Evolutionary conservation across 2,329 filamentous ascomycete genomes (phyloP).

Genomic region (Apiospora aurea): DNA sequence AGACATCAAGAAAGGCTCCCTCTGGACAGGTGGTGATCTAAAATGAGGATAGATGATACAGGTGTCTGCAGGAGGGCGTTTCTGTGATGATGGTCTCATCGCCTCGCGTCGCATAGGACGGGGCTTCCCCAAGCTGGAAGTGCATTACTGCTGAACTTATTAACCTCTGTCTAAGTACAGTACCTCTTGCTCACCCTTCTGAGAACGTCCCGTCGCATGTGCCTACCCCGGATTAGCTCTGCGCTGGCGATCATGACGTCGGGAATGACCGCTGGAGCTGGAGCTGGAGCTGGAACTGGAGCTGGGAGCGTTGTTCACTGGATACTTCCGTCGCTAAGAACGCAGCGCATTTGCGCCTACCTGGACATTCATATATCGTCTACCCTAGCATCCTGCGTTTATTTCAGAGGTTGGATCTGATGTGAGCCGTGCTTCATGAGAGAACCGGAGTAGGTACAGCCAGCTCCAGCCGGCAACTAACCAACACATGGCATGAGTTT

Average conservation of each 20-base stretch:
- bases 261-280: background rate
- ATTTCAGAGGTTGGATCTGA: background rate
- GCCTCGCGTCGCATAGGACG: background rate
- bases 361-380: background rate
- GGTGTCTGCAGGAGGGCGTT: background rate
- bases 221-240: conserved; percentile 2
- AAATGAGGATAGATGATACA: conserved; percentile 11
- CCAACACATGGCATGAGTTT: background rate
- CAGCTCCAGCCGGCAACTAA: background rate
- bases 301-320: background rate
- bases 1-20: conserved; percentile 10
- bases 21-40: background rate
- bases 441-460: background rate
- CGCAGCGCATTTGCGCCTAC: background rate
- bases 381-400: background rate
- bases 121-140: background rate
- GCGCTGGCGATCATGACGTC: background rate
- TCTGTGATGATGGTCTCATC: background rate
- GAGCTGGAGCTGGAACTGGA: background rate
- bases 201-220: background rate
- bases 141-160: background rate
- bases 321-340: background rate
- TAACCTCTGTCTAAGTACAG: background rate
- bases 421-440: background rate
- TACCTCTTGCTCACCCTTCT: background rate